Evolutionary conservation across 352 stramenopile genomes (phyloP), one percentile per base, ranked within the genome.

Genomic region (Pythium coloratum): DNA sequence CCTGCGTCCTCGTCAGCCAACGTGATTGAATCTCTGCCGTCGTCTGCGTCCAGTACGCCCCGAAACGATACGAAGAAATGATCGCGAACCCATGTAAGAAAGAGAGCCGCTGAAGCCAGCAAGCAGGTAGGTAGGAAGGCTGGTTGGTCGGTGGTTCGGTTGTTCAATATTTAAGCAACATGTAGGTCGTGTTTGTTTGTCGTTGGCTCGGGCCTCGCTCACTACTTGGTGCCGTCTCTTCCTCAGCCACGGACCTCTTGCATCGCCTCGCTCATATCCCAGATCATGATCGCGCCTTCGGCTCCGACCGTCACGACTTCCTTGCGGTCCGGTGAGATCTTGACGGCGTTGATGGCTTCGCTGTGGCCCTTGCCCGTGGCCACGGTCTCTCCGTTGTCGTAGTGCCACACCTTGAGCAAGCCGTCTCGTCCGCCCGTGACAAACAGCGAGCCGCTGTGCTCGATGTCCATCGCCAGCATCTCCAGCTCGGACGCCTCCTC

Each of bases 241-340:
- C 34, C 16, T 67, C 59, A 72, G 26, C 58, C 55, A 38, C 55
- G 33, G 9, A 59, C 50, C 46, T 60, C 10, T 62, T 59, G 42
- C 70, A 73, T 49, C 34, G 64, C 46, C 30, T 73, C 67, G 42
- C 72, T 78, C 76, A 97, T 89, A 66, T 92, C 80, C 97, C 97
- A 99, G 69, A 99, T 92, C 76, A 99, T 98, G 73, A 99, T 95
- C 12, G 91, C 96, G 16, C 97, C 97, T 66, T 98, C 96, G 3
- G 84, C 82, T 28, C 96, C 97, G 46, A 99, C 97, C 2, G 90
- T 98, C 13, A 99, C 92, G 54, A 99, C 87, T 49, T 88, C 90
- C 16, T 87, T 89, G 55, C 97, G 79, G 73, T 99, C 95, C 8
- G 96, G 96, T 20, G 89, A 97, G 56, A 99, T 94, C 60, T 91